Evolutionary conservation across 2,329 filamentous ascomycete species (phyloP), one percentile per base, ranked within the genome.

Genomic region (Dactylellina parvicollis): DNA sequence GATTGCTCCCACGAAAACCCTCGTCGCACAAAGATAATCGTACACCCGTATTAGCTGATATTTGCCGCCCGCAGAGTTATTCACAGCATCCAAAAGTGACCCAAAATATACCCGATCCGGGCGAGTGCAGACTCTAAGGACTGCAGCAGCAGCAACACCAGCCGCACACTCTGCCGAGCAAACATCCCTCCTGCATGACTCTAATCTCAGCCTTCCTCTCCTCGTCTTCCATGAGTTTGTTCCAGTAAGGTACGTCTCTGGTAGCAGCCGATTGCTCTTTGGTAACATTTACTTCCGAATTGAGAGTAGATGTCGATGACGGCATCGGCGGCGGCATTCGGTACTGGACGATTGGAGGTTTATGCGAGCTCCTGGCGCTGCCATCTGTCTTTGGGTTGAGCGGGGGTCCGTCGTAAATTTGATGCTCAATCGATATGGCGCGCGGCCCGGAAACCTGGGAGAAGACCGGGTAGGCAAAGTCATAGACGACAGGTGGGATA

Each of bases 61-160:
- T n/a, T n/a, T n/a, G n/a, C n/a, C n/a, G n/a, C n/a, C n/a, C n/a
- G n/a, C n/a, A n/a, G n/a, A n/a, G n/a, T n/a, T n/a, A n/a, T n/a
- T n/a, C 30, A 32, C 30, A 32, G 16, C 5, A 38, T 38, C 10
- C 34, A 38, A 14, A 38, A 38, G 30, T 32, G n/a, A n/a, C n/a
- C n/a, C n/a, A n/a, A n/a, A n/a, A n/a, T n/a, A n/a, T n/a, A n/a
- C n/a, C n/a, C n/a, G n/a, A n/a, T n/a, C n/a, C 36, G 3, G 22
- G 4, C 5, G 16, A 44, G 9, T 3, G 16, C 9, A 32, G 18
- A 20, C 26, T n/a, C 44, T 22, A 28, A 50, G 42, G 34, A 14
- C 56, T 22, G 18, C 54, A 60, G 36, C 57, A 50, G 34, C 61
- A 66, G 52, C 55, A 70, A 34, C 40, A 49, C 12, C 38, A 32